phyloP scores from a whole-genome alignment of 495 filamentous ascomycete species.

The Talaromyces adpressus region DNA sequence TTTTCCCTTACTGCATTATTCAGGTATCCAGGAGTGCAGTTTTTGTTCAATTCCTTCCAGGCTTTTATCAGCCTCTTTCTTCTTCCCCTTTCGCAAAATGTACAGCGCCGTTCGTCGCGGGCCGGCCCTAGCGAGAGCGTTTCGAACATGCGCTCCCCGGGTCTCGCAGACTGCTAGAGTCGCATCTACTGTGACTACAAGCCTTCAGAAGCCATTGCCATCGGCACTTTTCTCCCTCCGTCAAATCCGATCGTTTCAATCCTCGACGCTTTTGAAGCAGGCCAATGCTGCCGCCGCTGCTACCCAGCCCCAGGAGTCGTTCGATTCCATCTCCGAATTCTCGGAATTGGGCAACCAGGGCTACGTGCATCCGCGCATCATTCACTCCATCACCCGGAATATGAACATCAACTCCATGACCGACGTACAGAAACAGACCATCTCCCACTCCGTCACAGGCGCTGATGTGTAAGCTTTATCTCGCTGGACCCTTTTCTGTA shows the following conservation, averaged over 20 bases:
- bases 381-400: slow-evolving; percentile 59
- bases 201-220: slow-evolving; percentile 20
- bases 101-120: slow-evolving; percentile 36
- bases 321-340: slow-evolving; percentile 54
- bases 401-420: slow-evolving; percentile 87
- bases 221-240: slow-evolving; percentile 11
- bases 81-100: slow-evolving; percentile 18
- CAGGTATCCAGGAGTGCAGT: background rate
- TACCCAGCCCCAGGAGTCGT: slow-evolving; percentile 13
- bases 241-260: slow-evolving; percentile 23
- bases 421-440: slow-evolving; percentile 79
- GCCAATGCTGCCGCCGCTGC: slow-evolving; percentile 20
- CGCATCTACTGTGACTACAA: slow-evolving; percentile 22
- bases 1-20: slow-evolving; percentile 1
- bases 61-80: background rate
- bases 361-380: slow-evolving; percentile 56
- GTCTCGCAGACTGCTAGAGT: slow-evolving; percentile 15
- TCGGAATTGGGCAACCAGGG: slow-evolving; percentile 54
- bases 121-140: slow-evolving; percentile 25
- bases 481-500: background rate
- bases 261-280: slow-evolving; percentile 18
- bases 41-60: background rate
- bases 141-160: slow-evolving; percentile 30
- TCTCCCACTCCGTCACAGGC: slow-evolving; percentile 69
- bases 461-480: slow-evolving; percentile 64